These are phyloP conservation scores for Lasiosphaeris hirsuta DNA, from an alignment of 495 filamentous ascomycete species.

Conservation along the genomic window DNA sequence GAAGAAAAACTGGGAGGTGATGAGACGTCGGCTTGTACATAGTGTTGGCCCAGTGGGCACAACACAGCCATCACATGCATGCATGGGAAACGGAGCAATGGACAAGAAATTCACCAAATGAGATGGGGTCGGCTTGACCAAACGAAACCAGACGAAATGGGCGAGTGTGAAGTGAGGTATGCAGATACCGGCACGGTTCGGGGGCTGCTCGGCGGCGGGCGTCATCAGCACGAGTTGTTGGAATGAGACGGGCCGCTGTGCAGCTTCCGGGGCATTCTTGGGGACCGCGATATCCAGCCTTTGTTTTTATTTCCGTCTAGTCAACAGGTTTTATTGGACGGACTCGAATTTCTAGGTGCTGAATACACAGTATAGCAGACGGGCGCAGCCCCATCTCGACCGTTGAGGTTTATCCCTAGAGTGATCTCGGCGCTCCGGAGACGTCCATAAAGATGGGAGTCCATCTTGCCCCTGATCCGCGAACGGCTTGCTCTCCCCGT, in stretches of 20 bases:
- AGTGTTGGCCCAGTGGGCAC: background rate
- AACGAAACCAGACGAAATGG: background rate
- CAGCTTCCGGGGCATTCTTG: background rate
- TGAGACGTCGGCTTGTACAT: constrained; percentile 1
- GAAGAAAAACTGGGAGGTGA: background rate
- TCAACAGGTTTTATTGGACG: background rate
- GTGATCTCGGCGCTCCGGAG: background rate
- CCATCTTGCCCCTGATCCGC: background rate
- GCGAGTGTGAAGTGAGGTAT: background rate
- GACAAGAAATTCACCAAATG: background rate
- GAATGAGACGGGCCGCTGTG: constrained; percentile 1
- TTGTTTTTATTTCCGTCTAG: constrained; percentile 1
- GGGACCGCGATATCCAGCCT: background rate
- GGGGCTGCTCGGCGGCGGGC: too few relatives aligned
- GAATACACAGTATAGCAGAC: too few relatives aligned
- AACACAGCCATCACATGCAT: background rate
- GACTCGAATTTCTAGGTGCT: background rate
- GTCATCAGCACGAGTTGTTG: background rate
- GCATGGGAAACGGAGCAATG: background rate
- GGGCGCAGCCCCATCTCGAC: background rate
- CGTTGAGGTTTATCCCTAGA: background rate
- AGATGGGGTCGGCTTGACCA: background rate
- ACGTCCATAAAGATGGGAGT: constrained; percentile 1
- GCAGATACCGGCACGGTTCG: background rate
- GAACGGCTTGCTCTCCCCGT: background rate